Evolutionary conservation across 2,329 filamentous ascomycete genomes (phyloP), one percentile per base, ranked within the genome.

Genomic region (Fusarium sp.): DNA sequence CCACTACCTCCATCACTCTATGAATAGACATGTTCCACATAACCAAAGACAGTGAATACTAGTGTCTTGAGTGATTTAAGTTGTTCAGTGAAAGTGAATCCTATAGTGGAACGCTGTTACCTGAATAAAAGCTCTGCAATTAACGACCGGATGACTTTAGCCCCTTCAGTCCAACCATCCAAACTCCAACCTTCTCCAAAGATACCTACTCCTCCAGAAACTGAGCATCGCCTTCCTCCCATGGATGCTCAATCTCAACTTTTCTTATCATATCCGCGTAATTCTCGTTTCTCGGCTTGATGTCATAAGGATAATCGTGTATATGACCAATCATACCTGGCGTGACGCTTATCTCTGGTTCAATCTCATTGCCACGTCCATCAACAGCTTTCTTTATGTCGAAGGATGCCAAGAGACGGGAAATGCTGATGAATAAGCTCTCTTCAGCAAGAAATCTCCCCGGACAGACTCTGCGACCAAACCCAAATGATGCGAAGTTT

Each of bases 401-500:
- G 3, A 61, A 47, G 0, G 26, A 1, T 3, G 60, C 15, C 0
- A 61, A 8, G 0, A 45, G 5, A 0, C 47, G 56, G 3, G 44
- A 37, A 3, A 63, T 50, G 3, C 20, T 56, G 1, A 63, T 41
- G 0, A 49, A 61, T 0, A 63, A 44, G 1, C 60, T 63, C 0
- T 43, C 33, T 1, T 61, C 40, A 0, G 60, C 60, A 0, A 61
- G 20, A 6, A 46, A 50, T 0, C 56, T 2, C 0, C 60, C 60
- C 0, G 60, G 60, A 14, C 60, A 63, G 4, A 56, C 17, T 19
- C 61, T 41, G 2, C 61, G 61, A 7, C 61, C 61, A 17, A 56
- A 64, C 1, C 61, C 61, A 14, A 64, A 64, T 0, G 40, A 19
- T 0, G 35, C 45, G 1, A 22, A 32, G 0, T 19, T 26, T 1